A percentile compares a stretch with the other conserved stretches of the same genome.
phyloP scores from a whole-genome alignment of 2,329 filamentous ascomycete species.

The Xylaria sp. region DNA sequence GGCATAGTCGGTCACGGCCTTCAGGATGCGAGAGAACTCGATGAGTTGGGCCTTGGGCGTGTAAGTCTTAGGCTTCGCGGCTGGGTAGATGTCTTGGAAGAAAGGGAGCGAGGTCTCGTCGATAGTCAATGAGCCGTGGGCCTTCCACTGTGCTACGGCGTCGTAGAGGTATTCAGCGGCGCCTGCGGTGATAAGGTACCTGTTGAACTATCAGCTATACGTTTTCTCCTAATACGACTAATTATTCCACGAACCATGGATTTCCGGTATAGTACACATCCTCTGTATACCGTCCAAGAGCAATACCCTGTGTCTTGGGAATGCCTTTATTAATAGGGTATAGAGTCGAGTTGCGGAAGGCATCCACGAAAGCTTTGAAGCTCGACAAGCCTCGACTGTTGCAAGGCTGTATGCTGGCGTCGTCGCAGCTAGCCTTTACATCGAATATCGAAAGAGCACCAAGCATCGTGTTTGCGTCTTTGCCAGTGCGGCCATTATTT shows the following conservation, averaged over 20 bases:
- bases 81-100: constrained; percentile 63
- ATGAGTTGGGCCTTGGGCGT: constrained; percentile 49
- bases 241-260: constrained; percentile 56
- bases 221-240: not conserved
- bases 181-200: constrained; percentile 64
- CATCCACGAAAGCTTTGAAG: constrained; percentile 66
- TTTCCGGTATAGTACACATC: constrained; percentile 68
- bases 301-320: constrained; percentile 56
- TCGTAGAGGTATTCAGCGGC: constrained; percentile 69
- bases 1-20: constrained; percentile 62
- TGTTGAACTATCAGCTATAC: constrained; percentile 26
- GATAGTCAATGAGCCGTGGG: constrained; percentile 59
- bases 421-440: constrained; percentile 60
- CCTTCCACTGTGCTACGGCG: constrained; percentile 65
- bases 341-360: constrained; percentile 60
- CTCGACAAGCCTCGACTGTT: constrained; percentile 62
- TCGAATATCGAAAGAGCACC: constrained; percentile 63
- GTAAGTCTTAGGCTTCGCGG: constrained; percentile 60
- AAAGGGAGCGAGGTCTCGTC: constrained; percentile 64
- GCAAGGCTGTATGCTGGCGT: constrained; percentile 67
- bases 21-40: constrained; percentile 56
- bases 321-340: constrained; percentile 65
- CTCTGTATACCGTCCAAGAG: constrained; percentile 59
- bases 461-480: constrained; percentile 66
- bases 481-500: constrained; percentile 61